Conservation (phyloP, 1,284 basidiomycete species). For the Marasmius sp. region DNA sequence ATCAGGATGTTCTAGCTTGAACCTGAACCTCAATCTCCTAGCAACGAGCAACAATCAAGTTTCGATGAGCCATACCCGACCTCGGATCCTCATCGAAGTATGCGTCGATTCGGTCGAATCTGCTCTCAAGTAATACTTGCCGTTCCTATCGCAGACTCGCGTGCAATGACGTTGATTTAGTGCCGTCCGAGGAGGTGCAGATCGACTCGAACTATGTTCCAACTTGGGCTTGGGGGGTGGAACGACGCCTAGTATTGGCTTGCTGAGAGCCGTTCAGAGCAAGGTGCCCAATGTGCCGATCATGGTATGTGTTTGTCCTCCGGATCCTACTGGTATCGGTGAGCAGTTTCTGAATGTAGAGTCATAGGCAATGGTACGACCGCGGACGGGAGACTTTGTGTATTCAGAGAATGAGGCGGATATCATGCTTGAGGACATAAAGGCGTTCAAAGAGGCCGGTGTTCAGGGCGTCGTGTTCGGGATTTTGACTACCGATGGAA, state of each 20-base stretch:
- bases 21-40: background rate
- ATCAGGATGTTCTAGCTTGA: no score
- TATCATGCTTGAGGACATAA: constrained; percentile 75
- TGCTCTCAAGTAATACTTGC: constrained; percentile 56
- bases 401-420: constrained; percentile 65
- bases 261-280: constrained; percentile 56
- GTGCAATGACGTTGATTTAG: constrained; percentile 34
- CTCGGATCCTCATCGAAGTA: constrained; percentile 54
- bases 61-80: background rate
- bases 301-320: constrained; percentile 51
- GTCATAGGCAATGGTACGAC: constrained; percentile 75
- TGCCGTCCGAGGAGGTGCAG: constrained; percentile 65
- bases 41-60: background rate
- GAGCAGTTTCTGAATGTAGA: background rate
- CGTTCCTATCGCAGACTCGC: constrained; percentile 6
- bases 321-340: background rate
- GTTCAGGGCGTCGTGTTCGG: constrained; percentile 74
- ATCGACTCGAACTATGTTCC: constrained; percentile 77
- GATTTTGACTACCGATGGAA: constrained; percentile 56
- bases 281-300: constrained; percentile 39
- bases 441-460: constrained; percentile 52
- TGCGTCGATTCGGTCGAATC: constrained; percentile 81
- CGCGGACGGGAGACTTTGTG: constrained; percentile 74
- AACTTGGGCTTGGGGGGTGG: constrained; percentile 75
- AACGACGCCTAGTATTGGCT: constrained; percentile 73